A percentile compares a stretch with the other conserved stretches of the same genome.
These are phyloP conservation scores for Rheum nobile DNA, from an alignment of 148 eudicot genomes.

Conservation along the genomic window DNA sequence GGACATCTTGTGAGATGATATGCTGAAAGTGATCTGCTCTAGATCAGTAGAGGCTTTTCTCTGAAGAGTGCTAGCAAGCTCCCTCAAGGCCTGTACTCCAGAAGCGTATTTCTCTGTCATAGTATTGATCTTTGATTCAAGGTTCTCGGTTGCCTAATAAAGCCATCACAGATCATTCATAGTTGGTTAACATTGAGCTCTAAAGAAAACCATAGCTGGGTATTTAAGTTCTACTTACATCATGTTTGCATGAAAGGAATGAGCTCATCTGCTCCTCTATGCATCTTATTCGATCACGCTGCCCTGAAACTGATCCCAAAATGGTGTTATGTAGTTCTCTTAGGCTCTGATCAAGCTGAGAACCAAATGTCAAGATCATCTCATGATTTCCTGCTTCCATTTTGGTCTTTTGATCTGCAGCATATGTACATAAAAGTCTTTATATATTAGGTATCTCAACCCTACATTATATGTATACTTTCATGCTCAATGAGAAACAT, in stretches of 20 bases:
- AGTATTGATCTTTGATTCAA: conserved; percentile 54
- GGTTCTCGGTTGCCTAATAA: conserved; percentile 35
- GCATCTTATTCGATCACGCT: conserved; percentile 57
- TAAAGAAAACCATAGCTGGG: background rate
- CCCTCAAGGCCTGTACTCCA: conserved; percentile 33
- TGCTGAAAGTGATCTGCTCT: conserved; percentile 32
- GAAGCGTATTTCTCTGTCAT: conserved; percentile 37
- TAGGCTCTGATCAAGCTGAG: conserved; percentile 70
- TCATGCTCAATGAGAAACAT: background rate
- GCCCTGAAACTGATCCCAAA: conserved; percentile 58
- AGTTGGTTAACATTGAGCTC: background rate
- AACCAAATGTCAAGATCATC: conserved; percentile 56
- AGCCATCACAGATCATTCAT: background rate
- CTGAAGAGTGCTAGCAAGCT: conserved; percentile 35
- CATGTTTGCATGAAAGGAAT: conserved; percentile 62
- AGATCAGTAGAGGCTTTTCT: conserved; percentile 41
- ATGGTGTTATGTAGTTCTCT: conserved; percentile 51
- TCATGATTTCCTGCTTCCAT: conserved; percentile 60
- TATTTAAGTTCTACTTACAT: conserved; percentile 28
- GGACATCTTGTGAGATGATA: conserved; percentile 29
- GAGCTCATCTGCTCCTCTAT: conserved; percentile 50
- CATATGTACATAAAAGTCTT: background rate
- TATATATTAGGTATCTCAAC: background rate
- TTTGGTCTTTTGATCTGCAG: conserved; percentile 55
- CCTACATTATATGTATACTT: background rate